Conservation (phyloP, 176 grass and related monocot species). For the Guadua angustifolia region DNA sequence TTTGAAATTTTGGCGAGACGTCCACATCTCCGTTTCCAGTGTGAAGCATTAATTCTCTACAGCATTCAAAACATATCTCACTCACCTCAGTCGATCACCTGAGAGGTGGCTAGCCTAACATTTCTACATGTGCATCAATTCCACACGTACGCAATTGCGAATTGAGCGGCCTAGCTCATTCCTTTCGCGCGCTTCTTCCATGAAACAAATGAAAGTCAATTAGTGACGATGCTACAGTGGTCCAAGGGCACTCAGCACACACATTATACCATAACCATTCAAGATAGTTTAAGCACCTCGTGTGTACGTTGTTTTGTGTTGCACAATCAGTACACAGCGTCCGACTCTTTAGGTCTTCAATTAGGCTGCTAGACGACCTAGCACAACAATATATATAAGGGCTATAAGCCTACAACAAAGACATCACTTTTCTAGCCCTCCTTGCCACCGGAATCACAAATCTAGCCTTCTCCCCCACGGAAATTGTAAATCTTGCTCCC, state of each 20-base stretch:
- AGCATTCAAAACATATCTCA: not conserved
- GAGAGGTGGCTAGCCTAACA: slow-evolving; percentile 22
- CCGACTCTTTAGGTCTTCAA: too few relatives aligned
- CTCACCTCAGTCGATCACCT: not conserved
- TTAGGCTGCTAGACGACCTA: too few relatives aligned
- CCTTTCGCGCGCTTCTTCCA: not conserved
- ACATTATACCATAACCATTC: not conserved
- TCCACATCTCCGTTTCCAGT: slow-evolving; percentile 23
- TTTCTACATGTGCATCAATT: slow-evolving; percentile 3
- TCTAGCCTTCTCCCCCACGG: too few relatives aligned
- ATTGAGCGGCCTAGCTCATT: not conserved
- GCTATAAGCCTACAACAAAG: too few relatives aligned
- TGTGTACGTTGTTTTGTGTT: not conserved
- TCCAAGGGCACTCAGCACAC: not conserved
- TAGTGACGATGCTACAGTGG: not conserved
- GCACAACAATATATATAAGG: too few relatives aligned
- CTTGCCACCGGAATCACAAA: too few relatives aligned
- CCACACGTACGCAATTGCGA: not conserved
- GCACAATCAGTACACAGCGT: too few relatives aligned
- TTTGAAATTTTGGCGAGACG: slow-evolving; percentile 41
- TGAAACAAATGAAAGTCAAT: not conserved
- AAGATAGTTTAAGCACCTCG: not conserved
- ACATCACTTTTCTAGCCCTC: too few relatives aligned
- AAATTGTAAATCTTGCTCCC: too few relatives aligned
- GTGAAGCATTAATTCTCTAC: slow-evolving; percentile 22